These are phyloP conservation scores for Rhododendron molle DNA, from an alignment of 148 eudicot genomes.

Conservation along the genomic window DNA sequence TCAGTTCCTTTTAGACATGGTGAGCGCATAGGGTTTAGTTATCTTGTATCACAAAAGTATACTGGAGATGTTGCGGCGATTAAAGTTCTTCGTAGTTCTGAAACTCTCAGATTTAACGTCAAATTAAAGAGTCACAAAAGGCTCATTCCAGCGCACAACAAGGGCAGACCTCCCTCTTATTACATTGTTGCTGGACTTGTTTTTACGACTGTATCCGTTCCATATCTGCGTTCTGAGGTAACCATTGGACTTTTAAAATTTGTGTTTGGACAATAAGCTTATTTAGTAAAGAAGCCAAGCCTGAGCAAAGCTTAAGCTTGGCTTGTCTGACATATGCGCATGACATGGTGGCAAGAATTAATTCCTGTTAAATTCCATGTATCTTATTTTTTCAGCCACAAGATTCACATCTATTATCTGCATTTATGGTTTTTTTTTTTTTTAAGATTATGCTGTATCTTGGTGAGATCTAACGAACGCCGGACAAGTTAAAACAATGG, in stretches of 20 bases:
- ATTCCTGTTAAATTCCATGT: background rate
- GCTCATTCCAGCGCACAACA: conserved; percentile 81
- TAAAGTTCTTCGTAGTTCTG: conserved; percentile 65
- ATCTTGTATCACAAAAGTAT: conserved; percentile 82
- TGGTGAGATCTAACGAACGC: background rate
- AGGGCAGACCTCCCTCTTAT: conserved; percentile 85
- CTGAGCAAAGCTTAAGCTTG: background rate
- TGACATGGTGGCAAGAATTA: background rate
- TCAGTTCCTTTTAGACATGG: conserved; percentile 96
- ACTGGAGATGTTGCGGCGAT: conserved; percentile 77
- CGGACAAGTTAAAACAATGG: background rate
- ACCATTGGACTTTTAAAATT: conserved; percentile 4
- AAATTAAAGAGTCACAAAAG: conserved; percentile 58
- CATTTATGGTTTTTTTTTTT: background rate
- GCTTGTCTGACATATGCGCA: background rate
- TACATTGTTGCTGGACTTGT: conserved; percentile 89
- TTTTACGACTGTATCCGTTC: conserved; percentile 80
- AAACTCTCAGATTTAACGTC: conserved; percentile 42
- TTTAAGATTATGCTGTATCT: background rate
- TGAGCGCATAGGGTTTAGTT: conserved; percentile 94
- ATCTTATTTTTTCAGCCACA: background rate
- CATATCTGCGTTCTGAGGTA: conserved; percentile 94
- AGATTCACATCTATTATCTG: background rate
- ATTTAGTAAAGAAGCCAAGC: background rate
- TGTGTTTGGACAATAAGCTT: background rate